These are phyloP conservation scores for Escallonia herrerae DNA, from an alignment of 129 eudicot species.

Conservation along the genomic window DNA sequence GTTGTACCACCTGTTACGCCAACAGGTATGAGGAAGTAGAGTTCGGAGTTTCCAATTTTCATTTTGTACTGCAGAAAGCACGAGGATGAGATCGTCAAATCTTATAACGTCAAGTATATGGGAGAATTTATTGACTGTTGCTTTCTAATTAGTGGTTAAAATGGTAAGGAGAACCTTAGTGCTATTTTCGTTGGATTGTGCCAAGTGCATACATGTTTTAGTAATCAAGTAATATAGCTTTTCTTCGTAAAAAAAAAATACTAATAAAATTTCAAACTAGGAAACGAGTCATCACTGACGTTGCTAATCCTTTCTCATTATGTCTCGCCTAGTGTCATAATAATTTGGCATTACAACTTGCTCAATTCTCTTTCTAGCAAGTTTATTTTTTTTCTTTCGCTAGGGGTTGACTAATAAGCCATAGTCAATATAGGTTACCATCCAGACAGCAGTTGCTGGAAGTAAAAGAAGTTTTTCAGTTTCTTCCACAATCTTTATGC, in stretches of 20 bases:
- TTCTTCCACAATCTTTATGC: too few relatives aligned
- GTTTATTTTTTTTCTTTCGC: too few relatives aligned
- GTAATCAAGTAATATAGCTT: too few relatives aligned
- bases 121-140: not conserved
- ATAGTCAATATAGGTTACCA: not conserved
- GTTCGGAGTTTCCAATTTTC: not conserved
- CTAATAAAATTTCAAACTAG: too few relatives aligned
- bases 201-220: not conserved
- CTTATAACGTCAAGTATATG: not conserved
- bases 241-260: too few relatives aligned
- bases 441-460: not conserved
- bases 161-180: not conserved
- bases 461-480: too few relatives aligned
- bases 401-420: not conserved
- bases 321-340: too few relatives aligned
- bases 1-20: not conserved
- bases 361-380: too few relatives aligned
- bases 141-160: not conserved
- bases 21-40: constrained; percentile 8
- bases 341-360: too few relatives aligned
- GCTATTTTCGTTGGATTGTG: not conserved
- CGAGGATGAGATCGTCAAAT: not conserved
- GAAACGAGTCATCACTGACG: too few relatives aligned
- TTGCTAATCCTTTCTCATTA: too few relatives aligned
- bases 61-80: not conserved